Evolutionary conservation across 2,329 filamentous ascomycete species (phyloP).

Genomic region (Fusarium pseudograminearum): DNA sequence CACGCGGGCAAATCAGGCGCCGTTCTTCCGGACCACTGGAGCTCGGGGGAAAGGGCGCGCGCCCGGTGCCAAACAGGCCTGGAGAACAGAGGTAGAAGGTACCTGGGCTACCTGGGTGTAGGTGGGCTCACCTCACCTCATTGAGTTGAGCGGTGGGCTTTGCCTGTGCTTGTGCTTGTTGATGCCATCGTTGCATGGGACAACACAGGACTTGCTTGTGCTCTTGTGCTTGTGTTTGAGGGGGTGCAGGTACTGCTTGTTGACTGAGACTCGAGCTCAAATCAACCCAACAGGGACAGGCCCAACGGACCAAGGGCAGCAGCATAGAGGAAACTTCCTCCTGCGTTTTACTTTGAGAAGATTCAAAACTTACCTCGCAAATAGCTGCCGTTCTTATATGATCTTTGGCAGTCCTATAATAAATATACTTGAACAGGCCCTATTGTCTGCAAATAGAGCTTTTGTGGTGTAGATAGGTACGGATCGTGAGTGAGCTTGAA

Average conservation of each 20-base stretch:
- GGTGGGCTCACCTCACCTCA: constrained; percentile 42
- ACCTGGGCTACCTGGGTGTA: constrained; percentile 2
- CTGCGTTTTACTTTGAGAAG: constrained; percentile 22
- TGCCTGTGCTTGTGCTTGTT: constrained; percentile 13
- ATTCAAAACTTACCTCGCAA: constrained; percentile 22
- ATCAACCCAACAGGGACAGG: constrained; percentile 38
- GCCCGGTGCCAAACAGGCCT: constrained; percentile 29
- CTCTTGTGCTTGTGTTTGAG: not conserved
- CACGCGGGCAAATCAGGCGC: constrained; percentile 46
- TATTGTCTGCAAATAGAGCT: constrained; percentile 6
- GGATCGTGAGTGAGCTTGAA: not conserved
- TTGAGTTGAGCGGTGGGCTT: constrained; percentile 27
- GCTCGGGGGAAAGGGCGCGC: constrained; percentile 45
- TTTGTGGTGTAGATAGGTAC: constrained; percentile 1
- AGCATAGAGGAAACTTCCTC: constrained; percentile 18
- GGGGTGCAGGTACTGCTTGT: constrained; percentile 18
- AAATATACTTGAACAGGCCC: constrained; percentile 6
- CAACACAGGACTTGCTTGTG: not conserved
- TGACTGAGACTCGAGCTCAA: constrained; percentile 31
- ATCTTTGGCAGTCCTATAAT: constrained; percentile 16
- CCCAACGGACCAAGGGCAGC: constrained; percentile 45
- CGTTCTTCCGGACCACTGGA: constrained; percentile 47
- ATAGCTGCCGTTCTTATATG: constrained; percentile 18
- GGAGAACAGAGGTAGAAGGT: constrained; percentile 29
- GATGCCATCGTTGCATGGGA: constrained; percentile 35